A percentile compares a stretch with the other conserved stretches of the same genome.
Evolutionary conservation across 148 eudicot species (phyloP).

Genomic region (Heliosperma pusillum): DNA sequence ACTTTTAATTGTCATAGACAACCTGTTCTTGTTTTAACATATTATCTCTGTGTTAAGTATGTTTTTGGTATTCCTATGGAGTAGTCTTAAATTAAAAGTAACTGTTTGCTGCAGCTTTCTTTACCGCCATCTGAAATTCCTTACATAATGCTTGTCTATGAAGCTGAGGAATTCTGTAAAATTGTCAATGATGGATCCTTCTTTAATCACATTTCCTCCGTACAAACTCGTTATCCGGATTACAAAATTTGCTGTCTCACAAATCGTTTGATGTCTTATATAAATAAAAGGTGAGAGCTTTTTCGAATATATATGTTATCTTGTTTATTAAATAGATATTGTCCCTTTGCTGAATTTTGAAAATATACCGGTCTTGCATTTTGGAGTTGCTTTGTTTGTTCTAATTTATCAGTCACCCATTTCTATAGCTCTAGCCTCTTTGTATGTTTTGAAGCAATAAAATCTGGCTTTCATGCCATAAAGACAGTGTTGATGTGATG

Average conservation of each 20-base stretch:
- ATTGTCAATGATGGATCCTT: conserved; percentile 56
- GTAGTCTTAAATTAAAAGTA: background rate
- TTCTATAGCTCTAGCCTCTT: background rate
- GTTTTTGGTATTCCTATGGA: background rate
- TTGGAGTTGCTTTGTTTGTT: background rate
- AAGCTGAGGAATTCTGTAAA: conserved; percentile 88
- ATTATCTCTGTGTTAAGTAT: background rate
- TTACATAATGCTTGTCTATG: conserved; percentile 64
- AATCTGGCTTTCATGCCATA: background rate
- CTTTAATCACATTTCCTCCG: conserved; percentile 48
- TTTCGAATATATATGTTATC: background rate
- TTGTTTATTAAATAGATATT: background rate
- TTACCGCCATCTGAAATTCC: conserved; percentile 39
- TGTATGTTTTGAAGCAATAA: background rate
- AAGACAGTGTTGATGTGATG: conserved; percentile 5
- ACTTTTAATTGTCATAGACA: background rate
- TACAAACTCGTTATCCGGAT: conserved; percentile 65
- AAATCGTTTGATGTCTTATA: conserved; percentile 72
- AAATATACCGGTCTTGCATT: background rate
- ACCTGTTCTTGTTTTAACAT: background rate
- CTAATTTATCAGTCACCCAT: background rate
- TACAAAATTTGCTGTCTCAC: conserved; percentile 79
- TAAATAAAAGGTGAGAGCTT: conserved; percentile 63
- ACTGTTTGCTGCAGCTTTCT: conserved; percentile 45
- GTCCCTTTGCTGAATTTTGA: background rate